These are phyloP conservation scores for Persicaria tinctoria DNA, from an alignment of 148 eudicot genomes.

Conservation along the genomic window DNA sequence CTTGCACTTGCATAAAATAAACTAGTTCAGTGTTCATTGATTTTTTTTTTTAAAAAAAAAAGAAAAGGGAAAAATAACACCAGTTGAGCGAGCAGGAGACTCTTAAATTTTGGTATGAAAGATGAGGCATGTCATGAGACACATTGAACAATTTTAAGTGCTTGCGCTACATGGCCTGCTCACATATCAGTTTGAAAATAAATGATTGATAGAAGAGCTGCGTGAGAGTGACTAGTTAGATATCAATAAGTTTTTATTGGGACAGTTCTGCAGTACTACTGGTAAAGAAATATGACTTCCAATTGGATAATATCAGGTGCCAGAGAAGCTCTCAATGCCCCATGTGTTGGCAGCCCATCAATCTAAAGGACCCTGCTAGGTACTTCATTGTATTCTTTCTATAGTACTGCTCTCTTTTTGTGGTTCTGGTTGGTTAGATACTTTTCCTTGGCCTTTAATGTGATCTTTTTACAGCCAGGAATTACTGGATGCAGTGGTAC, in stretches of 20 bases:
- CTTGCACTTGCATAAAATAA: neutral
- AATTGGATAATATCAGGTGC: constrained; percentile 46
- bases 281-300: neutral
- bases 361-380: constrained; percentile 84
- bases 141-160: neutral
- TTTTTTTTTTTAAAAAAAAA: too few species aligned
- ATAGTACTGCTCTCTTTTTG: neutral
- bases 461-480: constrained; percentile 60
- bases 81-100: neutral
- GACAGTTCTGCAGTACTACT: neutral
- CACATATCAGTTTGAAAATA: neutral
- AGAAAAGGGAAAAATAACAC: neutral
- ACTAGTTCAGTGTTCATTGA: neutral
- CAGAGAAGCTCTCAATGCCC: constrained; percentile 99
- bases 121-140: neutral
- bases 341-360: constrained; percentile 96
- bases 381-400: constrained; percentile 11
- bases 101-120: neutral
- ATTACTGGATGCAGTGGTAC: constrained; percentile 77
- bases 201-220: neutral
- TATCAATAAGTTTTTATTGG: neutral
- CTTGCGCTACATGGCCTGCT: neutral
- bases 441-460: neutral
- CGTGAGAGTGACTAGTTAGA: neutral
- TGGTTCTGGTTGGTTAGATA: neutral